Base-by-base conservation (phyloP, 2,329 filamentous ascomycete species). In the Ramularia collo-cygni region DNA sequence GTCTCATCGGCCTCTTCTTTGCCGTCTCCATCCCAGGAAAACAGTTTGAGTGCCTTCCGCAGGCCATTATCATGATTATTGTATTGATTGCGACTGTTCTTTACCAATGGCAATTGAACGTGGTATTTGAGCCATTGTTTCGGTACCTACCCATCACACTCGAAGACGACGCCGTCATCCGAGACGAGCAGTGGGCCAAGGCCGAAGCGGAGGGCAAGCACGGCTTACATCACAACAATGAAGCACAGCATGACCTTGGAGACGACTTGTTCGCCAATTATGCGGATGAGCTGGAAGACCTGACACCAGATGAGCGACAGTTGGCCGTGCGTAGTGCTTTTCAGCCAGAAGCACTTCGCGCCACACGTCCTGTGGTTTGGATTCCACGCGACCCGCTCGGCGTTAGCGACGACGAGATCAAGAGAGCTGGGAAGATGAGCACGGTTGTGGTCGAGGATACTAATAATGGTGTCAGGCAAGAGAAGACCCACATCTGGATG, bases 121-220 rank as follows among this genome's bases (percentile, higher is more conserved):
- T 71, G 38, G 84, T 88, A 0, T 96, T 98, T 52, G 77, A 77
- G 0, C 90, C 92, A 2, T 72, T 98, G 8, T 81, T 94, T 59
- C 78, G 83, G 28, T 95, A 95, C 56, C 69, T 98, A 3, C 92
- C 92, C 0, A 93, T 96, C 48, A 96, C 90, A 0, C 79, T 96
- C 40, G 92, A 98, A 61, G 92, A 96, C 48, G 90, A 95, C 58
- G 92, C 92, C 2, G 85, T 92, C 1, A 69, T 85, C n/a, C 81
- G 90, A 5, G 92, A 98, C 52, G 79, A 90, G 56, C 85, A 84
- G 28, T 98, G 96, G 58, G 82, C 87, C 52, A 74, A 83, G 58
- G 82, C 87, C 52, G 74, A 83, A 40, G 16, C 37, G 29, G 39
- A 31, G 13, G 9, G 24, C 10, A 26, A 40, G 15, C 33, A 8